Base-by-base conservation (phyloP, 345 rosid genomes). In the Salix viminalis region DNA sequence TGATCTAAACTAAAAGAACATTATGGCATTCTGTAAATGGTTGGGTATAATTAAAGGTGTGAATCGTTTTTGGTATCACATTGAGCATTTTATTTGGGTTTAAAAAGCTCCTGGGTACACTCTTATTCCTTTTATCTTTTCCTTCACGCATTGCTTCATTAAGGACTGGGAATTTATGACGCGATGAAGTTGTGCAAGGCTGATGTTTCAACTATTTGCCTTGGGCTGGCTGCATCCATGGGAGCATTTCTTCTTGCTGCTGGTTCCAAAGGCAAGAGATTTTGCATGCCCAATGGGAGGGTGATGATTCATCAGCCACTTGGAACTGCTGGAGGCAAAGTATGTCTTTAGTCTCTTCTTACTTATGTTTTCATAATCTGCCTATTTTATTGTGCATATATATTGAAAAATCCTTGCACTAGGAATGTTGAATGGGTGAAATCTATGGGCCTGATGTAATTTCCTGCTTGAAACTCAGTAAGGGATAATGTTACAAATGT, bases 291-390 rank as follows among this genome's bases (percentile, higher is more conserved):
- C 41, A 95, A 95, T 81, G 93, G 90, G 30, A 91, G 87, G 84
- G 96, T 93, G 72, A 91, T 95, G 99, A 90, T 95, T 62, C 99
- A 91, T 89, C 97, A 93, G 77, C 97, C 94, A 30, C 93, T 87
- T 79, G 99, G 97, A 86, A 83, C 90, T 11, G 91, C 92, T 16
- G 97, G 97, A 79, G 97, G 97, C 78, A 87, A 86, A 78, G 98
- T 92, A 87, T 34, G 89, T 76, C 12, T 69, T 75, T 46, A 70
- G 66, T 81, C 41, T 62, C 42, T 60, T 69, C 71, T 67, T 73
- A 21, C 14, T 11, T 34, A 46, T 46, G 50, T 13, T 46, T 46
- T 46, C 18, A 46, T 14, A 46, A 0, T 46, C 1, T 46, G 18
- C 50, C 50, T 46, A 46, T 46, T 12, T 28, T 71, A 65, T 11